Base-by-base conservation (phyloP, 2,329 filamentous ascomycete genomes). In the Trichoderma atroviride region DNA sequence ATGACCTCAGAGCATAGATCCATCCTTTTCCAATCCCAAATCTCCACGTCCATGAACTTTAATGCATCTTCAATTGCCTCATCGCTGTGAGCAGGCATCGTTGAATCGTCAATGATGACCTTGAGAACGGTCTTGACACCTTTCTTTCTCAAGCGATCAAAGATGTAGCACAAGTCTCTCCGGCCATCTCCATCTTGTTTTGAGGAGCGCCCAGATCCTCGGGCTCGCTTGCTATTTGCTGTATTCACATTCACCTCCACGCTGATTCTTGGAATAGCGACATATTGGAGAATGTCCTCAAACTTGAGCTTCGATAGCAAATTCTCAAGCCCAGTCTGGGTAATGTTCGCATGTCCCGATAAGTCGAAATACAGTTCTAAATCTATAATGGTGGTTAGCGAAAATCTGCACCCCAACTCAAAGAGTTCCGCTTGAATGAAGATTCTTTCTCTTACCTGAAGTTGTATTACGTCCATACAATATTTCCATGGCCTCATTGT, bases 1-100 rank as follows among this genome's bases (percentile, higher is more conserved):
- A 79, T 74, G 2, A 73, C 72, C 10, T 75, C 73, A 1, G 72
- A 74, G 58, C 73, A 75, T 2, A 79, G 60, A 59, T 79, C 78
- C 3, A 69, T 56, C 68, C 76, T 77, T 5, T 70, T 72, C 78
- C 78, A 79, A 40, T 79, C 73, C 67, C 74, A 76, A 1, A 72
- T 71, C 67, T 78, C 75, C 11, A 79, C 73, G 13, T 73, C 69
- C 47, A 79, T 73, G 1, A 58, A 62, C 13, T 72, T 68, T 10
- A 79, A 69, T 0, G 73, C 67, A 16, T 74, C 67, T 47, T 76
- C 75, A 37, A 79, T 79, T 1, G 73, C 73, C 53, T 75, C 72
- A 55, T 79, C 75, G 40, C 75, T 76, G 57, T 79, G 78, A 5
- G 74, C 53, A 0, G 71, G 69, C 24, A 69, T 62, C 0, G 47